phyloP scores from a whole-genome alignment of 83 land plant species.

The Thuja plicata region DNA sequence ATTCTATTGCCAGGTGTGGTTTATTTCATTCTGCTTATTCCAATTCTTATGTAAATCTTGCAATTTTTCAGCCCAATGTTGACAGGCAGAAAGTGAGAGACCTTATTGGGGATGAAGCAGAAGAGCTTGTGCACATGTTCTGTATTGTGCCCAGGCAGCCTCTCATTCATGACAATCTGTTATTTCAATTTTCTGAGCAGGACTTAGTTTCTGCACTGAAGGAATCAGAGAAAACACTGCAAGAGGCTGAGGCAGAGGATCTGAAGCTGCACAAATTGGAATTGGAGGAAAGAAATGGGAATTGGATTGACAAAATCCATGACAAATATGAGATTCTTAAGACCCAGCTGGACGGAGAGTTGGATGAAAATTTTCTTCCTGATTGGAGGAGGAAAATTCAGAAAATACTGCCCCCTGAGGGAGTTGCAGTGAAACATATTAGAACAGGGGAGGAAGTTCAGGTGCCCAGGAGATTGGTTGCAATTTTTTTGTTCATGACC shows the following conservation, averaged over 20 bases:
- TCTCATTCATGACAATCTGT: slow-evolving; percentile 75
- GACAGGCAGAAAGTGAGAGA: slow-evolving; percentile 43
- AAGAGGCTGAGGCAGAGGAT: slow-evolving; percentile 24
- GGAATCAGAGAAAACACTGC: slow-evolving; percentile 29
- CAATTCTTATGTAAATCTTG: slow-evolving; percentile 93
- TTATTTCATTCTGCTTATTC: slow-evolving; percentile 93
- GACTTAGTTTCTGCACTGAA: slow-evolving; percentile 51
- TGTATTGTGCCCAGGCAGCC: slow-evolving; percentile 84
- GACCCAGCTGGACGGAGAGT: neutral
- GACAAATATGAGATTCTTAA: neutral
- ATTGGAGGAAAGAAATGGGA: neutral
- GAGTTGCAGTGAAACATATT: slow-evolving; percentile 73
- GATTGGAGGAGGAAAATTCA: slow-evolving; percentile 51
- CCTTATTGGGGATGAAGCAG: slow-evolving; percentile 71
- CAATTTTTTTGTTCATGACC: slow-evolving; percentile 75
- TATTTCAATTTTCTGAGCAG: slow-evolving; percentile 56
- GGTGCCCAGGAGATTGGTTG: slow-evolving; percentile 73
- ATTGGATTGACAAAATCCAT: neutral
- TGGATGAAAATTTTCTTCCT: slow-evolving; percentile 8
- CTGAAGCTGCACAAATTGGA: slow-evolving; percentile 6
- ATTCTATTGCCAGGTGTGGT: slow-evolving; percentile 73
- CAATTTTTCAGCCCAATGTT: slow-evolving; percentile 76
- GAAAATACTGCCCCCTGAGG: slow-evolving; percentile 51
- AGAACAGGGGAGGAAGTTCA: slow-evolving; percentile 77
- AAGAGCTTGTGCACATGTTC: slow-evolving; percentile 79